These are phyloP conservation scores for Paradendryphiella salina DNA, from an alignment of 2,329 filamentous ascomycete genomes.

Conservation along the genomic window DNA sequence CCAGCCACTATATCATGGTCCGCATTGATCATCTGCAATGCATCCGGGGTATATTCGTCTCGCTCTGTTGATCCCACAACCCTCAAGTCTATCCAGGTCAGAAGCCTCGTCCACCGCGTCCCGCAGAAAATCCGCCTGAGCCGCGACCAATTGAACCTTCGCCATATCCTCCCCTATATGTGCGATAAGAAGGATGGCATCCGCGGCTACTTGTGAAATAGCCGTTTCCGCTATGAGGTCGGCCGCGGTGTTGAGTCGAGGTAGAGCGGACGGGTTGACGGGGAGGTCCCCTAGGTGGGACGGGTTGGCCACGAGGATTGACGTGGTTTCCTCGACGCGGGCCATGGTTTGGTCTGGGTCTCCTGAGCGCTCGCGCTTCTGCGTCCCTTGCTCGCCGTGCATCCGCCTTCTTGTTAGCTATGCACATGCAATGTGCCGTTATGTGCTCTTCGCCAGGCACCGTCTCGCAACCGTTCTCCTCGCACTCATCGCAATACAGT, in stretches of 20 bases:
- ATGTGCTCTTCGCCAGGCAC: conserved; percentile 8
- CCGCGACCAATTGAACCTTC: not conserved
- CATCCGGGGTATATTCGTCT: no score
- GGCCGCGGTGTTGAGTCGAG: not conserved
- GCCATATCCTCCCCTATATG: not conserved
- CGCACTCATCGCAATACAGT: conserved; percentile 14
- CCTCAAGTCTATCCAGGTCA: not conserved
- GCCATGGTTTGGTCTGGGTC: not conserved
- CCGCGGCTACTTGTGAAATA: not conserved
- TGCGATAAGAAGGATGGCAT: not conserved
- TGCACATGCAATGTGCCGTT: conserved; percentile 8
- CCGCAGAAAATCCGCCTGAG: not conserved
- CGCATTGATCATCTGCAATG: not conserved
- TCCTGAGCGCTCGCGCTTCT: not conserved
- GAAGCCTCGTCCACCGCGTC: not conserved
- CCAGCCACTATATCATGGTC: not conserved
- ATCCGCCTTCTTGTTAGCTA: not conserved
- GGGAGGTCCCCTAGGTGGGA: not conserved
- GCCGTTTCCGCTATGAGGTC: not conserved
- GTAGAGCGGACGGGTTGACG: not conserved
- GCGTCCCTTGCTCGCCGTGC: conserved; percentile 2
- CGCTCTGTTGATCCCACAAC: no score
- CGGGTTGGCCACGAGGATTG: no score
- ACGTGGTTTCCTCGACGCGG: not conserved
- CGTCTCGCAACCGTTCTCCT: not conserved